These are phyloP conservation scores for Ceratobasidium sp. DNA, from an alignment of 1,284 basidiomycete species.

Conservation along the genomic window DNA sequence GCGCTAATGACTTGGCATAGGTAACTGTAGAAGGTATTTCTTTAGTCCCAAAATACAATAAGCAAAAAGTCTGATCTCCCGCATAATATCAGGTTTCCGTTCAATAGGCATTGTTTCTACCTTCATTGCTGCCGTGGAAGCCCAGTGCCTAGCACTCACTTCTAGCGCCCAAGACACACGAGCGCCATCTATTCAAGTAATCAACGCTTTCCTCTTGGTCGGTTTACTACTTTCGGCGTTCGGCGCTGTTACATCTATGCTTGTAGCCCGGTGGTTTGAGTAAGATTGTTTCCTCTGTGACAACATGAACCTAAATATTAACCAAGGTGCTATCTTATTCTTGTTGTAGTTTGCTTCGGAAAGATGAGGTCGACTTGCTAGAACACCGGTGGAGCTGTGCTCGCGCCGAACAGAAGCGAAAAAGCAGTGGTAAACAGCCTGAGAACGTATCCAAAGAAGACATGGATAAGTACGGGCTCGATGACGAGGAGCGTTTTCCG, in stretches of 20 bases:
- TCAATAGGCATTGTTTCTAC: constrained; percentile 39
- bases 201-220: constrained; percentile 29
- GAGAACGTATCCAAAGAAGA: neutral
- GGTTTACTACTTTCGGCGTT: constrained; percentile 32
- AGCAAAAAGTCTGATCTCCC: too few relatives aligned
- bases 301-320: neutral
- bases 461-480: neutral
- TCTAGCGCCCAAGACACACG: neutral
- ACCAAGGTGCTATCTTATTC: neutral
- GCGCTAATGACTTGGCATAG: neutral
- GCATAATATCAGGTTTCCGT: constrained; percentile 16
- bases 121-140: constrained; percentile 40
- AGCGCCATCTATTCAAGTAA: neutral
- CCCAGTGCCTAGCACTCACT: constrained; percentile 17
- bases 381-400: constrained; percentile 39
- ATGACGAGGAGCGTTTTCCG: constrained; percentile 1
- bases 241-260: constrained; percentile 27
- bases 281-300: neutral
- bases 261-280: constrained; percentile 42
- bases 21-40: constrained; percentile 29
- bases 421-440: neutral
- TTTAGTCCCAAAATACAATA: neutral
- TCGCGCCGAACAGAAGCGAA: neutral
- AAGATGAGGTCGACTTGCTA: constrained; percentile 21
- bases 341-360: constrained; percentile 11